These are phyloP conservation scores for Ogataea nonfermentans DNA, from an alignment of 805 yeast genomes.

Conservation along the genomic window DNA sequence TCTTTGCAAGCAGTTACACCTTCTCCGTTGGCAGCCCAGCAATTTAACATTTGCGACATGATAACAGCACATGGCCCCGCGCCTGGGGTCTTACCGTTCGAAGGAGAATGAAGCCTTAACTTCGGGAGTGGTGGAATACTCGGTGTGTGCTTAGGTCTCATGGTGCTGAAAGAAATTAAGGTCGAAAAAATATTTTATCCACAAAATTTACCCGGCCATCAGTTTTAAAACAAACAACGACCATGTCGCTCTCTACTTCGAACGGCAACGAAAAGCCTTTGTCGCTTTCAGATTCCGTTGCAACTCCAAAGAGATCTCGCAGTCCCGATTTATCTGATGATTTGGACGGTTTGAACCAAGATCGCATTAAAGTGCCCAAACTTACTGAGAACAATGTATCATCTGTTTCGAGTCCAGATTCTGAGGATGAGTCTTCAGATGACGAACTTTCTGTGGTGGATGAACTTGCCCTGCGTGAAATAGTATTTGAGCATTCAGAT, in stretches of 20 bases:
- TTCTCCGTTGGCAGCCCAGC: slow-evolving; percentile 97
- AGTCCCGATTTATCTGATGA: slow-evolving; percentile 7
- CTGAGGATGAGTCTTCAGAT: slow-evolving; percentile 6
- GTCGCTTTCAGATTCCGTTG: slow-evolving; percentile 2
- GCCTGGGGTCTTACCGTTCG: slow-evolving; percentile 42
- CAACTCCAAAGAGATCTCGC: slow-evolving; percentile 1
- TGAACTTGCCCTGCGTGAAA: slow-evolving; percentile 11
- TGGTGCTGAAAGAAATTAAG: slow-evolving; percentile 7
- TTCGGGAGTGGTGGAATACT: slow-evolving; percentile 70
- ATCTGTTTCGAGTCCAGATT: slow-evolving; percentile 3
- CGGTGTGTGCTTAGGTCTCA: slow-evolving; percentile 25
- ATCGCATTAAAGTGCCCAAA: slow-evolving; percentile 2
- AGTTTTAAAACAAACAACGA: slow-evolving; percentile 2
- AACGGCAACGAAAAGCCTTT: slow-evolving; percentile 1
- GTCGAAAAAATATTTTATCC: slow-evolving; percentile 2
- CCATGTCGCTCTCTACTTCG: slow-evolving; percentile 7
- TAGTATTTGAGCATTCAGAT: slow-evolving; percentile 5
- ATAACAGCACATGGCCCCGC: slow-evolving; percentile 74
- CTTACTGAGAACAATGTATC: neutral
- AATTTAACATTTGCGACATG: slow-evolving; percentile 82
- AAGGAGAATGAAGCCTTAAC: slow-evolving; percentile 66
- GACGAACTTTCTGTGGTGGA: slow-evolving; percentile 1
- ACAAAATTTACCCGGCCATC: slow-evolving; percentile 8
- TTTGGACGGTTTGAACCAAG: slow-evolving; percentile 2
- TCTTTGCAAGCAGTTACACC: slow-evolving; percentile 65